Evolutionary conservation across 257 asterid genomes (phyloP).

Genomic region (Fraxinus cuspidata): DNA sequence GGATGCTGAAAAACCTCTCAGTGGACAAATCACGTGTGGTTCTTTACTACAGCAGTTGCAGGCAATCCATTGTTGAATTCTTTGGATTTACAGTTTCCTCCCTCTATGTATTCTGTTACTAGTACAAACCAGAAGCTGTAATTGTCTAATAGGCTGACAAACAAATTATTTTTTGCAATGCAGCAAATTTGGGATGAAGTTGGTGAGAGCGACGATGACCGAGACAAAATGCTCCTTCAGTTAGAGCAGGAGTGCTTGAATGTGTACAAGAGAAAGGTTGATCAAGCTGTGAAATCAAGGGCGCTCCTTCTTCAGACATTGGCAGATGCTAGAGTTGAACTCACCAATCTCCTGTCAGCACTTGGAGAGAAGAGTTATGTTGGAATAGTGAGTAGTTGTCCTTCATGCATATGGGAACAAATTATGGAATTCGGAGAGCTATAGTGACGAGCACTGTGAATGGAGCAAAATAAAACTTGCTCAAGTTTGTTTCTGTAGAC

Average conservation of each 20-base stretch:
- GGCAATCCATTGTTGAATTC: slow-evolving; percentile 38
- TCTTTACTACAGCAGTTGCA: slow-evolving; percentile 82
- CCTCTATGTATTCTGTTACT: slow-evolving; percentile 18
- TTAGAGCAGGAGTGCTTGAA: slow-evolving; percentile 90
- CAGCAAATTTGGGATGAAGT: slow-evolving; percentile 98
- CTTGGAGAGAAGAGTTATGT: slow-evolving; percentile 77
- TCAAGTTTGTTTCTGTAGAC: neutral
- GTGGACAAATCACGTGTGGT: slow-evolving; percentile 71
- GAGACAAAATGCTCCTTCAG: slow-evolving; percentile 87
- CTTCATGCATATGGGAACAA: slow-evolving; percentile 14
- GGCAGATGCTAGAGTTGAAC: slow-evolving; percentile 65
- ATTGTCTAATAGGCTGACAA: slow-evolving; percentile 14
- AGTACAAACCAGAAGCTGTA: neutral
- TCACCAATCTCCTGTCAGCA: slow-evolving; percentile 60
- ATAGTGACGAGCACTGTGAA: neutral
- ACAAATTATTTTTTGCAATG: slow-evolving; percentile 30
- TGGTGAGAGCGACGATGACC: slow-evolving; percentile 82
- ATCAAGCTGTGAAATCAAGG: slow-evolving; percentile 64
- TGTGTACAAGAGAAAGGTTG: slow-evolving; percentile 79
- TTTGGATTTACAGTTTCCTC: neutral
- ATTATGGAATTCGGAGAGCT: neutral
- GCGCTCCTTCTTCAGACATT: slow-evolving; percentile 64
- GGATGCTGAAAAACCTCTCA: slow-evolving; percentile 56
- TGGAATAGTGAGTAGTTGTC: slow-evolving; percentile 60
- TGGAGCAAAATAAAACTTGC: neutral